Percentiles rank a stretch among this genome's conserved stretches.
Evolutionary conservation across 768 basidiomycete genomes (phyloP).

Genomic region (Stropharia rugosoannulata): DNA sequence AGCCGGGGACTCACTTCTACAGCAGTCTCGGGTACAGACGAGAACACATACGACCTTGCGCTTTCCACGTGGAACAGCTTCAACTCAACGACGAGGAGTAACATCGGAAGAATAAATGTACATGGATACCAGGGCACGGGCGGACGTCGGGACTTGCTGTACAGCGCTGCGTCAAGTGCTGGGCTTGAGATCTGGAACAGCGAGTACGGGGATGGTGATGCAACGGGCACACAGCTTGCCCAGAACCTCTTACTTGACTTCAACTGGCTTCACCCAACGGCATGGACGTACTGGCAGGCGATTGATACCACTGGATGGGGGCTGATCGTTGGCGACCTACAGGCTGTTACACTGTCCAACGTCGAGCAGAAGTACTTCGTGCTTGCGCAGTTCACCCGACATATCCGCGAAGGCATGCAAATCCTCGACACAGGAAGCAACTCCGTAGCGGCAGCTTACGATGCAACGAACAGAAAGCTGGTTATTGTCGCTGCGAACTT

Average conservation of each 20-base stretch:
- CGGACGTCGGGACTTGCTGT: conserved; percentile 13
- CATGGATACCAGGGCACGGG: conserved; percentile 16
- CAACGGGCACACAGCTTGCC: conserved; percentile 12
- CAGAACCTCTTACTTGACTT: conserved; percentile 17
- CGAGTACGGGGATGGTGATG: conserved; percentile 17
- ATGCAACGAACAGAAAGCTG: conserved; percentile 9
- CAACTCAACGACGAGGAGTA: conserved; percentile 10
- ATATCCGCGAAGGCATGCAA: conserved; percentile 16
- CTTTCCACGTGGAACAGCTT: conserved; percentile 16
- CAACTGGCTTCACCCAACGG: conserved; percentile 16
- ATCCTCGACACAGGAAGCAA: conserved; percentile 15
- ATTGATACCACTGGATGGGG: conserved; percentile 15
- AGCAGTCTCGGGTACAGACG: conserved; percentile 12
- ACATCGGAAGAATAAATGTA: conserved; percentile 16
- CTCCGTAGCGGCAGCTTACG: conserved; percentile 14
- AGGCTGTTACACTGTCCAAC: conserved; percentile 7
- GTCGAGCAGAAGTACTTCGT: conserved; percentile 16
- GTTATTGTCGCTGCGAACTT: conserved; percentile 17
- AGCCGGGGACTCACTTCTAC: conserved; percentile 13
- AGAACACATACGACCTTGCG: conserved; percentile 15
- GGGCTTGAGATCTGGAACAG: conserved; percentile 17
- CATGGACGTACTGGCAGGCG: conserved; percentile 19
- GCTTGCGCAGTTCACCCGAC: conserved; percentile 15
- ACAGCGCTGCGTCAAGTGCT: conserved; percentile 9
- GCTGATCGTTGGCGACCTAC: conserved; percentile 11